Base-by-base conservation (phyloP, 768 basidiomycete genomes). In the Lactifluus subvellereus region DNA sequence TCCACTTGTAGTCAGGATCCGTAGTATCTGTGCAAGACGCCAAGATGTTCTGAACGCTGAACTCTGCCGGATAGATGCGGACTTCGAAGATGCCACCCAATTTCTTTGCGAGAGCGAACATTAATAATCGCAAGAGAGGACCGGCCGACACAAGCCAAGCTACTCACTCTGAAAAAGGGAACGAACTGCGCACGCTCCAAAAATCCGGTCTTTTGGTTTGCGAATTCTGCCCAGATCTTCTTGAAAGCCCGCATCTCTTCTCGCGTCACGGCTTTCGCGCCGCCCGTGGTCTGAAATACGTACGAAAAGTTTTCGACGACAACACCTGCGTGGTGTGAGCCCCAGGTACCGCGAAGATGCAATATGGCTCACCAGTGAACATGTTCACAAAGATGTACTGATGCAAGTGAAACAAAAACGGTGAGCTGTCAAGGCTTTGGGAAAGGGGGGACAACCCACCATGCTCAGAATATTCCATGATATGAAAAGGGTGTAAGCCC, bases 311-410 rank as follows among this genome's bases (percentile, higher is more conserved):
- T 94, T 74, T 98, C 89, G 68, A 96, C 94, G 58, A 96, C 88
- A 64, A 95, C 91, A 89, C 86, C 85, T 84, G 60, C 11, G 30
- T 59, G 3, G 51, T 22, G 18, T 30, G 53, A 47, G 6, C 7
- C 33, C 33, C 38, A n/a, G 35, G 53, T 58, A 14, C 37, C 16
- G n/a, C 10, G 22, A 30, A 3, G 16, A 50, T 8, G 61, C 33
- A 37, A 40, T 6, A 13, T 65, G 37, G 16, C 76, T 61, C 68
- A 88, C 91, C 92, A 74, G 92, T 94, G 73, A 95, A 95, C 86
- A 97, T 85, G 75, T 96, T 97, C 66, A 90, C 83, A 73, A 98
- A 94, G 69, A 98, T 94, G 73, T 94, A 97, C 94, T 95, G 71
- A 5, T 18, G 43, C 9, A 11, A 16, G 40, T 4, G 8, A 6